Conservation (phyloP, 2,329 filamentous ascomycete genomes). For the Diaporthe helianthi region DNA sequence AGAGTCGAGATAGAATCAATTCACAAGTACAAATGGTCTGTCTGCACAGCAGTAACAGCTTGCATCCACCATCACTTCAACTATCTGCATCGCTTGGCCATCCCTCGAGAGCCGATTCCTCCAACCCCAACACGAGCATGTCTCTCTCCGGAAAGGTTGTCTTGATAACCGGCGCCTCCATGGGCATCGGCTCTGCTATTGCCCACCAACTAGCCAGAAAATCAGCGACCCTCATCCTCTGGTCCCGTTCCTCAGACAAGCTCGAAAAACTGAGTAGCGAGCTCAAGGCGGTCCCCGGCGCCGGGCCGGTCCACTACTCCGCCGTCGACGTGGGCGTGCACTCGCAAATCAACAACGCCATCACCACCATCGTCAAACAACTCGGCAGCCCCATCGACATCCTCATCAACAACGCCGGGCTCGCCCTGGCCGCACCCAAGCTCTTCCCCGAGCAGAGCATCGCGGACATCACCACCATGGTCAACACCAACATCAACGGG, state of each 20-base stretch:
- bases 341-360: neutral
- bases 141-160: neutral
- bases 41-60: neutral
- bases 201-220: conserved; percentile 1
- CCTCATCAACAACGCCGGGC: conserved; percentile 9
- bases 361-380: neutral
- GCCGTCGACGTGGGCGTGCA: conserved; percentile 12
- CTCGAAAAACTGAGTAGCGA: neutral
- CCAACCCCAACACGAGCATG: neutral
- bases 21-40: neutral
- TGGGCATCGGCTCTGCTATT: conserved; percentile 14
- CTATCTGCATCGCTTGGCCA: neutral
- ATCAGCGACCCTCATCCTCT: neutral
- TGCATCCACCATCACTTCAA: neutral
- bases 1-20: neutral
- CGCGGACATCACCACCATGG: conserved; percentile 7
- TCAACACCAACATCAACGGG: conserved; percentile 5
- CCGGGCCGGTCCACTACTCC: neutral
- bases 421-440: conserved; percentile 1
- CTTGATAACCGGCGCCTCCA: conserved; percentile 7
- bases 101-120: neutral
- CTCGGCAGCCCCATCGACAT: conserved; percentile 22
- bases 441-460: conserved; percentile 17
- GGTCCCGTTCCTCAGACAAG: neutral
- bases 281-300: neutral